Conservation (phyloP, 169 alveolate species). For the Plasmodium billcollinsi region DNA sequence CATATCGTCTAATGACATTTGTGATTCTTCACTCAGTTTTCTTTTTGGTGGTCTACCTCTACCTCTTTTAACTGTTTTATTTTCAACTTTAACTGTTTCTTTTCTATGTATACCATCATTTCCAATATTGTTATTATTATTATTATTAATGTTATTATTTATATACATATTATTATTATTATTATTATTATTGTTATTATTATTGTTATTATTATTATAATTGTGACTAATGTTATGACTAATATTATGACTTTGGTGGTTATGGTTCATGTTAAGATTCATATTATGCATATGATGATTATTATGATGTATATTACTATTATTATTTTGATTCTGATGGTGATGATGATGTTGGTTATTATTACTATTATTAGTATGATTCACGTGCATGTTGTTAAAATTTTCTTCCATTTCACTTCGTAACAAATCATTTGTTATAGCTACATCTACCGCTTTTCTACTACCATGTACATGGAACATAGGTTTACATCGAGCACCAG, state of each 20-base stretch:
- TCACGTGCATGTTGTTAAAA: constrained; percentile 3
- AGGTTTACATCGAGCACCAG: constrained; percentile 73
- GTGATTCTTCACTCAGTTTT: constrained; percentile 56
- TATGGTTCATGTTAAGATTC: neutral
- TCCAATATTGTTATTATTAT: constrained; percentile 2
- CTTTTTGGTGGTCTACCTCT: constrained; percentile 75
- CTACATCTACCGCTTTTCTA: constrained; percentile 35
- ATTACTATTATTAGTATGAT: neutral
- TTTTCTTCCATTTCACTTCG: constrained; percentile 18
- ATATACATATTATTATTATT: neutral
- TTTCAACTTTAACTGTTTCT: constrained; percentile 9
- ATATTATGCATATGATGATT: neutral
- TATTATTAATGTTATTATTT: neutral
- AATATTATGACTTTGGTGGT: neutral
- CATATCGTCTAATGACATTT: constrained; percentile 54
- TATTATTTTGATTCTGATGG: too few species aligned
- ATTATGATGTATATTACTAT: neutral
- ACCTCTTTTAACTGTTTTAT: constrained; percentile 58
- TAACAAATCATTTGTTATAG: constrained; percentile 9
- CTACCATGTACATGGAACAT: constrained; percentile 75
- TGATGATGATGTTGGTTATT: too few species aligned
- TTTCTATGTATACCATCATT: constrained; percentile 8
- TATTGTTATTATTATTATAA: neutral
- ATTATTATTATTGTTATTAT: neutral
- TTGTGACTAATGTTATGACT: neutral